These are phyloP conservation scores for Sphagnum fallax DNA, from an alignment of 228 moss, liverwort and hornwort genomes.

Conservation along the genomic window DNA sequence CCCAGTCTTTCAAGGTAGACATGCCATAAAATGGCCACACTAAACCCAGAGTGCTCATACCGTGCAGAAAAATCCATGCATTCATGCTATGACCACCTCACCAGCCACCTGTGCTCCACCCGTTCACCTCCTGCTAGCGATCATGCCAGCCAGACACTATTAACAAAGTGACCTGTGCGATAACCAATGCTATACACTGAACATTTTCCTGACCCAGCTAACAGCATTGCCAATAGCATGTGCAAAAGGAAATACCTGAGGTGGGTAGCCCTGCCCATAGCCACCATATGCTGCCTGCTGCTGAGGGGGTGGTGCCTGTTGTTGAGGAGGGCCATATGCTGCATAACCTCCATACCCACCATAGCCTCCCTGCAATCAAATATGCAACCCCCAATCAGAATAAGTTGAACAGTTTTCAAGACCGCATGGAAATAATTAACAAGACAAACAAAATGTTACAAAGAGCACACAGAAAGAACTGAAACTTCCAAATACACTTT, in stretches of 20 bases:
- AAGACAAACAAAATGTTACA: background rate
- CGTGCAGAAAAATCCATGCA: conserved; percentile 69
- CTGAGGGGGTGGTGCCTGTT: conserved; percentile 80
- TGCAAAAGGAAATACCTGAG: conserved; percentile 49
- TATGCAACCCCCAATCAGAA: background rate
- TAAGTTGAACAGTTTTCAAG: background rate
- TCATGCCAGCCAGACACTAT: conserved; percentile 41
- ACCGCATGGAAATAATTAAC: background rate
- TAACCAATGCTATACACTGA: background rate
- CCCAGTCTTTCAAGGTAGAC: conserved; percentile 10
- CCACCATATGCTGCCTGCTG: conserved; percentile 77
- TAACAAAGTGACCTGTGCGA: conserved; percentile 25
- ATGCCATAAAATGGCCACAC: conserved; percentile 1
- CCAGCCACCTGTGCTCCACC: conserved; percentile 99
- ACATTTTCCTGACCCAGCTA: conserved; percentile 5
- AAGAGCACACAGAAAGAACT: background rate
- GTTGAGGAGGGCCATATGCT: conserved; percentile 93
- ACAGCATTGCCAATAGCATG: conserved; percentile 1
- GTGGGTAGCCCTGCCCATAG: conserved; percentile 88
- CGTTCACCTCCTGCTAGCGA: conserved; percentile 99
- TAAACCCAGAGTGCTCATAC: conserved; percentile 65
- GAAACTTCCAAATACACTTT: background rate
- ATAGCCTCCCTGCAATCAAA: conserved; percentile 69
- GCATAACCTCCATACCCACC: conserved; percentile 84
- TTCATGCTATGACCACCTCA: conserved; percentile 88